Evolutionary conservation across 805 yeast species (phyloP).

Genomic region (Pichia sporocuriosa): DNA sequence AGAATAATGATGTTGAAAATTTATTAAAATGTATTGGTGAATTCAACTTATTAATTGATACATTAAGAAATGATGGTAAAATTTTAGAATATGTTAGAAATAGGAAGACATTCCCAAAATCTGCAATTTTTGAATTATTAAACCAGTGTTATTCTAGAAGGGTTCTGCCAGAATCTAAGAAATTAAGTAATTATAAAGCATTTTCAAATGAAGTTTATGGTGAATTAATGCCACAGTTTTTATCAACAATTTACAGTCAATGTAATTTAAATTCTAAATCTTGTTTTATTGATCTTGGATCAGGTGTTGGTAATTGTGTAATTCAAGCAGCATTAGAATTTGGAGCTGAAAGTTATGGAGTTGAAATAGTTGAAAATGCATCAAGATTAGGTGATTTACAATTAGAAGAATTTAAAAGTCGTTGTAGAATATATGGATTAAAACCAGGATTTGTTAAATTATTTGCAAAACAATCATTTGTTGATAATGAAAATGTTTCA

Average conservation of each 20-base stretch:
- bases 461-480: constrained; percentile 65
- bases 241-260: constrained; percentile 56
- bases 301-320: constrained; percentile 91
- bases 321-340: constrained; percentile 83
- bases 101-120: constrained; percentile 29
- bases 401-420: constrained; percentile 45
- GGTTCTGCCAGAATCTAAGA: constrained; percentile 65
- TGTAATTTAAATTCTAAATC: constrained; percentile 48
- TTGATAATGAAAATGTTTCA: constrained; percentile 52
- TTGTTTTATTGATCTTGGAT: constrained; percentile 81
- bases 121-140: constrained; percentile 58
- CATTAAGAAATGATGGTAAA: constrained; percentile 30
- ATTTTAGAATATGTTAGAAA: constrained; percentile 16
- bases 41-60: constrained; percentile 37
- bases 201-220: constrained; percentile 91
- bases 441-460: constrained; percentile 49
- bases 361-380: constrained; percentile 84
- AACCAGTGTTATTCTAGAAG: constrained; percentile 69
- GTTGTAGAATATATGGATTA: constrained; percentile 61
- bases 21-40: constrained; percentile 27
- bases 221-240: constrained; percentile 73
- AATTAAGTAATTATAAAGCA: constrained; percentile 67
- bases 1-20: constrained; percentile 13
- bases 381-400: constrained; percentile 62
- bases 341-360: constrained; percentile 82